Base-by-base conservation (phyloP, 164 flowering plant genomes). In the Liquidambar formosana region DNA sequence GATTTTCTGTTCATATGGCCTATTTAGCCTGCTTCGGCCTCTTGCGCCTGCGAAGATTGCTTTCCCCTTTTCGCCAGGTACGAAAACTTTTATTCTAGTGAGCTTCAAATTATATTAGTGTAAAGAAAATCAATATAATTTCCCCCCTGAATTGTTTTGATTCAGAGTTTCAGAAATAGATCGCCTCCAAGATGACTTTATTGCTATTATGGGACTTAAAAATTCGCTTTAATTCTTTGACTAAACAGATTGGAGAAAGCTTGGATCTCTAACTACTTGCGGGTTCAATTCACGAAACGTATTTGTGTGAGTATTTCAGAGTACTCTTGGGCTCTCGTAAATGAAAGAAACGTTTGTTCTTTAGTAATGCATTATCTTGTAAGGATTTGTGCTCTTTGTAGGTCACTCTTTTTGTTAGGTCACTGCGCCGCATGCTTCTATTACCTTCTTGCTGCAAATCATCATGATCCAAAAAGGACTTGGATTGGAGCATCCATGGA, bases 1-100 rank as follows among this genome's bases (percentile, higher is more conserved):
- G 1, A 72, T 76, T 41, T 64, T 85, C 12, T 73, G 57, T 4
- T 60, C 83, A 0, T 92, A 89, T 80, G 99, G 95, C 22, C 68
- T 90, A 28, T 89, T 86, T 80, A 92, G 87, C 79, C 90, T 96
- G 98, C 97, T 96, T 75, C 92, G n/a, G 99, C 19, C 90, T 96
- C 3, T 96, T 98, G 99, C 97, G 99, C 76, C 94, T 96, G 19
- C 80, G 97, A 53, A 84, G 99, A 85, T 97, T 96, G n/a, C 59
- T 85, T 95, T 71, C 77, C 92, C 43, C 71, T 92, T 23, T 96
- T 96, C 75, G 82, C 96, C 28, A 81, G 94, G 99, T 93, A 81
- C 25, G 52, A 12, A 0, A 1, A 54, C 21, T 65, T 27, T 61
- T 12, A 22, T 22, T 54, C 12, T 63, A 16, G 16, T n/a, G n/a